phyloP scores from a whole-genome alignment of 2,329 filamentous ascomycete genomes.

The Pseudonectria buxi region DNA sequence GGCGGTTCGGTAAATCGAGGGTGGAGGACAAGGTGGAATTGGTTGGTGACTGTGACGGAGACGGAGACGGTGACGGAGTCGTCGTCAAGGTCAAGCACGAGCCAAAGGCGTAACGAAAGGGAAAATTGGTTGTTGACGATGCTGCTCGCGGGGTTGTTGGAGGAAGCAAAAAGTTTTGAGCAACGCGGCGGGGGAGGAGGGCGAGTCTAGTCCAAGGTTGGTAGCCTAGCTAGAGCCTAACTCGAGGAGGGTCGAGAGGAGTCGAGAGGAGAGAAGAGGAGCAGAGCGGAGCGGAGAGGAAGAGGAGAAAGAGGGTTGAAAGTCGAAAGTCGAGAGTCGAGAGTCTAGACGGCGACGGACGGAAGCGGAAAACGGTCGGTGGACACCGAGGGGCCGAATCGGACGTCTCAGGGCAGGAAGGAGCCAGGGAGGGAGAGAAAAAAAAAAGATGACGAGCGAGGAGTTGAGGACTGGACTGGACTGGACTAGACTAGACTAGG shows the following conservation, averaged over 20 bases:
- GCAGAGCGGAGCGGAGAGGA: too few relatives aligned
- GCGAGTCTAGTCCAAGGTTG: too few relatives aligned
- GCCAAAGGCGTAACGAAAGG: too few relatives aligned
- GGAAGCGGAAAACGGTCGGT: conserved; percentile 20
- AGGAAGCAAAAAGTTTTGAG: conserved; percentile 19
- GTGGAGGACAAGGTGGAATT: too few relatives aligned
- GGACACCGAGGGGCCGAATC: conserved; percentile 20
- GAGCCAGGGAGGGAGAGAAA: conserved; percentile 7
- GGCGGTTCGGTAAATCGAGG: conserved; percentile 1
- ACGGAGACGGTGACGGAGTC: neutral
- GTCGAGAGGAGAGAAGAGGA: too few relatives aligned
- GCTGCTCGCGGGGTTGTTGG: neutral
- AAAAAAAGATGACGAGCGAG: conserved; percentile 5
- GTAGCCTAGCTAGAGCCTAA: too few relatives aligned
- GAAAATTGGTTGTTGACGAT: too few relatives aligned
- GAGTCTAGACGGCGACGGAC: conserved; percentile 14
- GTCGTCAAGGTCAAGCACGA: neutral
- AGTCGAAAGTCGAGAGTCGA: conserved; percentile 1
- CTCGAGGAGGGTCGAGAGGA: too few relatives aligned
- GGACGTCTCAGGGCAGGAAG: conserved; percentile 12
- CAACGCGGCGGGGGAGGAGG: too few relatives aligned
- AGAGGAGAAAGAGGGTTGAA: too few relatives aligned
- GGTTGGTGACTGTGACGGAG: neutral
- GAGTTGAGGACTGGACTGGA: too few relatives aligned
- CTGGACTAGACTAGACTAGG: too few relatives aligned